Evolutionary conservation across 139 green algal species (phyloP).

Genomic region (Ettlia oleoabundans): DNA sequence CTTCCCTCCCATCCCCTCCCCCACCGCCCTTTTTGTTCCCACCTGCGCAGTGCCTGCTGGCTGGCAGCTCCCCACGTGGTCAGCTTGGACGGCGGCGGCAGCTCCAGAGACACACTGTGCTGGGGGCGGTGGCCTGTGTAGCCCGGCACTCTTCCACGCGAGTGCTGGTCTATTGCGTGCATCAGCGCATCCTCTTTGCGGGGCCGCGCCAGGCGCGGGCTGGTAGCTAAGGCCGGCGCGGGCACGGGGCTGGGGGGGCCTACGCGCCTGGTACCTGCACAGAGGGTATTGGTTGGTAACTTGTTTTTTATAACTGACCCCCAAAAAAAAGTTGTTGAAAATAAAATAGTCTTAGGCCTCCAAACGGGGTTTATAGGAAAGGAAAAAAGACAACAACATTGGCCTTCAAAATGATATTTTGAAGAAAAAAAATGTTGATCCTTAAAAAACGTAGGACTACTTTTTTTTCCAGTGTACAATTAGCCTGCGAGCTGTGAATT

Average conservation of each 20-base stretch:
- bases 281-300: too few relatives aligned
- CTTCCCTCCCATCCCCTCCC: not conserved
- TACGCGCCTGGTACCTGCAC: not conserved
- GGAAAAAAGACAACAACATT: too few relatives aligned
- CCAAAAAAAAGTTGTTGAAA: too few relatives aligned
- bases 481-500: too few relatives aligned
- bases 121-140: constrained; percentile 46
- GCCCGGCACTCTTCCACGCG: constrained; percentile 37
- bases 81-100: constrained; percentile 4
- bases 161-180: constrained; percentile 52
- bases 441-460: too few relatives aligned
- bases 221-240: not conserved
- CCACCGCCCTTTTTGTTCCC: not conserved
- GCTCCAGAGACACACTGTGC: constrained; percentile 32
- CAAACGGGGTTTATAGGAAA: too few relatives aligned
- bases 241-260: not conserved
- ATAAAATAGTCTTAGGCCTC: too few relatives aligned
- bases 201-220: not conserved
- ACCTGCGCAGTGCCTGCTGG: constrained; percentile 22
- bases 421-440: too few relatives aligned
- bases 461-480: too few relatives aligned
- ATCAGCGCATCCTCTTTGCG: constrained; percentile 36
- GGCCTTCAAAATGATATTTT: too few relatives aligned
- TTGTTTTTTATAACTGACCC: too few relatives aligned
- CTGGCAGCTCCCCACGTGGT: constrained; percentile 26